A percentile compares a stretch with the other conserved stretches of the same genome.
These are phyloP conservation scores for Backusella sp. DNA, from an alignment of 192 early-diverging fungal species.

Conservation along the genomic window DNA sequence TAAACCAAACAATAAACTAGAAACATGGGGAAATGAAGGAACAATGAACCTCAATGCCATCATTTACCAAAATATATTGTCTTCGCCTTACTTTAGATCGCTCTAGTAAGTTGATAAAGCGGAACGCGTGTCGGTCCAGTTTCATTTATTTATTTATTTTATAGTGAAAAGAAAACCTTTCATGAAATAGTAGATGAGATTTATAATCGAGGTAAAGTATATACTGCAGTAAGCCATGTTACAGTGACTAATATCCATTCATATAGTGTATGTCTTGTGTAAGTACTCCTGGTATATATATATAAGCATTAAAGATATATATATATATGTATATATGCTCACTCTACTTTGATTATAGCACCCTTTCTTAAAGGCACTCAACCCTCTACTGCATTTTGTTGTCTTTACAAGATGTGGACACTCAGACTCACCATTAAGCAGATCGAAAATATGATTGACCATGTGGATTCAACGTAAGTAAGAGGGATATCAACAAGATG, in stretches of 20 bases:
- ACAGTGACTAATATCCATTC: neutral
- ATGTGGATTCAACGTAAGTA: slow-evolving; percentile 73
- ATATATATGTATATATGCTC: no score
- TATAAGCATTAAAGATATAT: no score
- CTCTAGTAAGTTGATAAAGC: slow-evolving; percentile 53
- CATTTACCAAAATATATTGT: slow-evolving; percentile 68
- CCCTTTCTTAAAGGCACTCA: slow-evolving; percentile 79
- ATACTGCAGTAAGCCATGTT: neutral
- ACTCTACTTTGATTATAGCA: slow-evolving; percentile 40
- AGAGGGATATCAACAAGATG: neutral
- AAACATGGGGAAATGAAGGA: slow-evolving; percentile 70
- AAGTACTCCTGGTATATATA: neutral
- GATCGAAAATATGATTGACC: slow-evolving; percentile 72
- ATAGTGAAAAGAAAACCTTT: slow-evolving; percentile 69
- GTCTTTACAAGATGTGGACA: slow-evolving; percentile 85
- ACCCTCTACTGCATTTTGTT: slow-evolving; percentile 79
- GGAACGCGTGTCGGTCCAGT: neutral
- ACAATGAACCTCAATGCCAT: slow-evolving; percentile 84
- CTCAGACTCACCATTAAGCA: slow-evolving; percentile 73
- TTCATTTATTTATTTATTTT: neutral
- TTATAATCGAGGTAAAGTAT: slow-evolving; percentile 55
- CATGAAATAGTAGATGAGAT: slow-evolving; percentile 80
- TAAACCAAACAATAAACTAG: slow-evolving; percentile 45
- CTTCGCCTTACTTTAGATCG: slow-evolving; percentile 73
- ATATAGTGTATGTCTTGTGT: slow-evolving; percentile 22